These are phyloP conservation scores for Inonotus hispidus DNA, from an alignment of 1,284 basidiomycete species.

Conservation along the genomic window DNA sequence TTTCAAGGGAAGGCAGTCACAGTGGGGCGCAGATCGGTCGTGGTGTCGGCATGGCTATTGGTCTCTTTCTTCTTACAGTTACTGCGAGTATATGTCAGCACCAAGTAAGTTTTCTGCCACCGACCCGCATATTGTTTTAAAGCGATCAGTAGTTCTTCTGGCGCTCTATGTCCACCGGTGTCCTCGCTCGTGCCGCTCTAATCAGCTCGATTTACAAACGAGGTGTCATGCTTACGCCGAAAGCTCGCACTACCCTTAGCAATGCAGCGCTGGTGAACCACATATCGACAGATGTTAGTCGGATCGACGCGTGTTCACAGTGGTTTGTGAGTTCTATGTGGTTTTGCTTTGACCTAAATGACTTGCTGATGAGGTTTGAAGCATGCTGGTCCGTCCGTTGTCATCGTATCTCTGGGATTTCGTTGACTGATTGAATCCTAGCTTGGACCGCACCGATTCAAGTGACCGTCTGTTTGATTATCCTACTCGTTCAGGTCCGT, in stretches of 20 bases:
- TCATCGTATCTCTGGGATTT: background rate
- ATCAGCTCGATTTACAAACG: slow-evolving; percentile 75
- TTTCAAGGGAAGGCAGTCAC: slow-evolving; percentile 43
- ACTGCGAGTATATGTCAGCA: slow-evolving; percentile 55
- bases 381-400: slow-evolving; percentile 22
- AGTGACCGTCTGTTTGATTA: slow-evolving; percentile 53
- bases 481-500: slow-evolving; percentile 51
- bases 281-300: slow-evolving; percentile 64
- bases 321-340: slow-evolving; percentile 54
- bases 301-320: slow-evolving; percentile 53
- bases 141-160: slow-evolving; percentile 63
- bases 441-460: slow-evolving; percentile 72
- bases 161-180: slow-evolving; percentile 67
- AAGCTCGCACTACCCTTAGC: slow-evolving; percentile 56
- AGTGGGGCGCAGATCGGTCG: slow-evolving; percentile 47
- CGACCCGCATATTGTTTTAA: background rate
- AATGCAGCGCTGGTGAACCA: slow-evolving; percentile 74
- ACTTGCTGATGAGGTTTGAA: background rate
- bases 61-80: slow-evolving; percentile 61
- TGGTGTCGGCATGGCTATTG: slow-evolving; percentile 69
- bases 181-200: slow-evolving; percentile 65
- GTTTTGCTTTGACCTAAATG: background rate
- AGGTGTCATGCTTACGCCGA: slow-evolving; percentile 59
- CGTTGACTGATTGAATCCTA: slow-evolving; percentile 21
- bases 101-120: slow-evolving; percentile 37